Evolutionary conservation across 768 basidiomycete species (phyloP).

Genomic region (Hemileccinum impolitum): DNA sequence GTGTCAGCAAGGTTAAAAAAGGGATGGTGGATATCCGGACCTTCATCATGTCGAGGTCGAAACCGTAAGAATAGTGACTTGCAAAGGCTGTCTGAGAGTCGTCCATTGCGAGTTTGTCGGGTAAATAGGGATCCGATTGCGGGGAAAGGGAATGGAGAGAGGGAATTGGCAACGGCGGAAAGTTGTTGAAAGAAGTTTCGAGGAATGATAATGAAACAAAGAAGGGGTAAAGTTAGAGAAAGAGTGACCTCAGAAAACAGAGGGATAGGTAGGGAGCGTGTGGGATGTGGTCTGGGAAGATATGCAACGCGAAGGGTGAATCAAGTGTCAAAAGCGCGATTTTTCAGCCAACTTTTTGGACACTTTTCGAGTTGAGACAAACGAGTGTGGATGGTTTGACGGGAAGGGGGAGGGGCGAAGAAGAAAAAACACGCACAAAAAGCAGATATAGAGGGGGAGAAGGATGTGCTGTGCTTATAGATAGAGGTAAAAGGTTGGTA

Average conservation of each 20-base stretch:
- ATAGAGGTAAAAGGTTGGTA: constrained; percentile 34
- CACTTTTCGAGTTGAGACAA: constrained; percentile 25
- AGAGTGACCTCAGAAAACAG: constrained; percentile 38
- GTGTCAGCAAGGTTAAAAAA: no score
- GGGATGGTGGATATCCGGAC: constrained; percentile 31
- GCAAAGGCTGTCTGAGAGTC: constrained; percentile 71
- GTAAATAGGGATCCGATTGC: constrained; percentile 22
- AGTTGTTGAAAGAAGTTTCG: constrained; percentile 34
- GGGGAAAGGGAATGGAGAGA: constrained; percentile 38
- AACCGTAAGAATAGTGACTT: constrained; percentile 67
- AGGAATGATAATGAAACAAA: constrained; percentile 43
- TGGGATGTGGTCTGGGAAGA: constrained; percentile 30
- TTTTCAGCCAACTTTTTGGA: constrained; percentile 26
- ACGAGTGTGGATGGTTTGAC: constrained; percentile 32
- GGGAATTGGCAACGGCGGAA: constrained; percentile 49
- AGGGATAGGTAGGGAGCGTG: constrained; percentile 44
- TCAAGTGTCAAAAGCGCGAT: constrained; percentile 27
- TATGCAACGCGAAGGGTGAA: constrained; percentile 23
- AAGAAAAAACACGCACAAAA: constrained; percentile 41
- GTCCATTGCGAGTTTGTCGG: constrained; percentile 51
- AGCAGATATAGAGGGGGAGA: constrained; percentile 32
- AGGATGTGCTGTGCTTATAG: constrained; percentile 38
- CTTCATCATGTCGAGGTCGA: constrained; percentile 95
- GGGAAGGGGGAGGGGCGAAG: constrained; percentile 14
- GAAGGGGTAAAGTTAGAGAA: constrained; percentile 54